Evolutionary conservation across 73 alveolate species (phyloP).

Genomic region (Blepharisma japonicum): DNA sequence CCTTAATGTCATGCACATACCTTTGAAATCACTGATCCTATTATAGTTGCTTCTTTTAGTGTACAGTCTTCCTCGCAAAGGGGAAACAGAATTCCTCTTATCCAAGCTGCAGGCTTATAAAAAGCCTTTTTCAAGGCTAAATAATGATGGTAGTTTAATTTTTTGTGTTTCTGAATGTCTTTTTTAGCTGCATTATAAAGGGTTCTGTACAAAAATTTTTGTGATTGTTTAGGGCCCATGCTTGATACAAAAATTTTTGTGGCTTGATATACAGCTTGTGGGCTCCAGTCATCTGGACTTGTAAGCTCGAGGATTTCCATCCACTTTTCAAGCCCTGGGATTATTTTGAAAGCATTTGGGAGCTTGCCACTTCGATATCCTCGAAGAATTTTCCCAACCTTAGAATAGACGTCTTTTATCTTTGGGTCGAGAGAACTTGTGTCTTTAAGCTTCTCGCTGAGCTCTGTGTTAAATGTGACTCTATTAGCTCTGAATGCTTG

Average conservation of each 20-base stretch:
- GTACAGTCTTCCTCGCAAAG: constrained; percentile 65
- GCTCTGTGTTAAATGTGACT: constrained; percentile 14
- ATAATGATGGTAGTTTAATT: constrained; percentile 80
- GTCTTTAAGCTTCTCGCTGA: constrained; percentile 9
- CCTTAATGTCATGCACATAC: no score
- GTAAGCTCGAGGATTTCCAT: constrained; percentile 78
- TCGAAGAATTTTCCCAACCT: constrained; percentile 69
- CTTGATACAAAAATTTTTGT: constrained; percentile 44
- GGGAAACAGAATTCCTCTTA: constrained; percentile 86
- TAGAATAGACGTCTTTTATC: constrained; percentile 76
- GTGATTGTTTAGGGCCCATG: constrained; percentile 18
- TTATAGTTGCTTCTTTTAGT: constrained; percentile 89
- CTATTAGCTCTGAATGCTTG: constrained; percentile 2
- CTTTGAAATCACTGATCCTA: constrained; percentile 79
- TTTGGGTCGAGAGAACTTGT: constrained; percentile 64
- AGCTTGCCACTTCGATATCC: constrained; percentile 77
- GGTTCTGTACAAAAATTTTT: neutral
- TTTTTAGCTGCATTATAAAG: constrained; percentile 23
- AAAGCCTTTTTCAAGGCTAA: constrained; percentile 79
- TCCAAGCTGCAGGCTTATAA: constrained; percentile 89
- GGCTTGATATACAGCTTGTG: constrained; percentile 81
- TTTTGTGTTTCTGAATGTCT: constrained; percentile 77
- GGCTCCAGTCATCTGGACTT: constrained; percentile 87
- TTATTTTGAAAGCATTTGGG: constrained; percentile 82
- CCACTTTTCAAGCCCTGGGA: constrained; percentile 88